A percentile compares a stretch with the other conserved stretches of the same genome.
phyloP scores from a whole-genome alignment of 192 early-diverging fungal species.

The Coemansia guatemalensis region DNA sequence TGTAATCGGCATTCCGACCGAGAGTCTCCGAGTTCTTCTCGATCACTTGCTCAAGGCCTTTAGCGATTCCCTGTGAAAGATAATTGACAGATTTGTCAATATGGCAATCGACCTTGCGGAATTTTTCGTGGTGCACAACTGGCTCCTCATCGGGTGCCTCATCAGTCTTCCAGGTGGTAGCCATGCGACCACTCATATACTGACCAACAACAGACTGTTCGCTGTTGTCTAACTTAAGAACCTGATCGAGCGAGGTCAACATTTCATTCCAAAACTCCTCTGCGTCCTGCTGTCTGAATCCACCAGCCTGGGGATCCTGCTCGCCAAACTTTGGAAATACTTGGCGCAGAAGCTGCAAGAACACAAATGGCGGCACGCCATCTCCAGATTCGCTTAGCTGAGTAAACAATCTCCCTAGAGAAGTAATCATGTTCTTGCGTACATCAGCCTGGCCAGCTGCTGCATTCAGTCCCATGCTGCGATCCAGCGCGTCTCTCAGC shows the following conservation, averaged over 20 bases:
- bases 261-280: conserved; percentile 97
- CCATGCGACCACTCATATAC: conserved; percentile 77
- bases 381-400: conserved; percentile 70
- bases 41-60: conserved; percentile 76
- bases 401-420: conserved; percentile 72
- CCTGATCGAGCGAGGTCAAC: conserved; percentile 60
- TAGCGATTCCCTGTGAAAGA: conserved; percentile 35
- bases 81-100: conserved; percentile 58
- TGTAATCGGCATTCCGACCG: conserved; percentile 77
- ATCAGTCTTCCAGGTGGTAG: conserved; percentile 50
- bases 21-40: conserved; percentile 88
- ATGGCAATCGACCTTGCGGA: conserved; percentile 76
- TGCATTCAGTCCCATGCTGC: conserved; percentile 25
- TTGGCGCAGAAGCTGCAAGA: conserved; percentile 74
- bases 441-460: conserved; percentile 12
- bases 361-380: conserved; percentile 74
- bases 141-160: conserved; percentile 78
- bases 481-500: conserved; percentile 61
- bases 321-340: conserved; percentile 89
- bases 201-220: conserved; percentile 58
- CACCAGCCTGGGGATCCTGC: conserved; percentile 61
- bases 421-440: conserved; percentile 61
- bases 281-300: conserved; percentile 94
- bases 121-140: conserved; percentile 62
- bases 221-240: conserved; percentile 3